A percentile compares a stretch with the other conserved stretches of the same genome.
phyloP scores from a whole-genome alignment of 352 stramenopile species.

The Globisporangium echinulatum region DNA sequence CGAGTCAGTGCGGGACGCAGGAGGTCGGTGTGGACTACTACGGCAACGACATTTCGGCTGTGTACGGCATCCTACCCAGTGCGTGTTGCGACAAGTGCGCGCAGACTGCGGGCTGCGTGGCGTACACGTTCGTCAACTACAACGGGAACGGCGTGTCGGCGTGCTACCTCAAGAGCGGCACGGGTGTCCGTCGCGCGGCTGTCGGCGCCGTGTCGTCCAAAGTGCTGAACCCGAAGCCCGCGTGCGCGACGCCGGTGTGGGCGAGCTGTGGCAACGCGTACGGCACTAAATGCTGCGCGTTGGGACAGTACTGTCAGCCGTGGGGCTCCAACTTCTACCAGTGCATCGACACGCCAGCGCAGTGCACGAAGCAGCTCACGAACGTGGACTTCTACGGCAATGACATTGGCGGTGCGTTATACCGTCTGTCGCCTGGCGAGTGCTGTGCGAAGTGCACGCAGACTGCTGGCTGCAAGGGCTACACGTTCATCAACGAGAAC shows the following conservation, averaged over 20 bases:
- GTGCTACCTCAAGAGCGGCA: slow-evolving; percentile 5
- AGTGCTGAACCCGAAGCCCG: slow-evolving; percentile 1
- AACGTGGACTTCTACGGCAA: slow-evolving; percentile 37
- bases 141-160: slow-evolving; percentile 8
- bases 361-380: slow-evolving; percentile 29
- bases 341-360: slow-evolving; percentile 22
- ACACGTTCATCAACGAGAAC: slow-evolving; percentile 37
- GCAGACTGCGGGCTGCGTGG: slow-evolving; percentile 5
- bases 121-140: slow-evolving; percentile 18
- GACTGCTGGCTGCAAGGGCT: slow-evolving; percentile 22
- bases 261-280: slow-evolving; percentile 15
- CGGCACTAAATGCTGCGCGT: slow-evolving; percentile 28
- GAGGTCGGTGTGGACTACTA: slow-evolving; percentile 8
- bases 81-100: slow-evolving; percentile 11
- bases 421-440: slow-evolving; percentile 17
- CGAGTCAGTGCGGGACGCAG: slow-evolving; percentile 2
- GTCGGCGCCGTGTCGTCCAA: neutral
- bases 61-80: slow-evolving; percentile 3
- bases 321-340: slow-evolving; percentile 41
- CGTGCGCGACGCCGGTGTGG: slow-evolving; percentile 15
- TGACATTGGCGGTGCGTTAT: slow-evolving; percentile 24
- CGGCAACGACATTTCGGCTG: slow-evolving; percentile 6
- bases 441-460: slow-evolving; percentile 24
- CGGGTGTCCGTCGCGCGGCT: neutral
- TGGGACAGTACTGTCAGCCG: slow-evolving; percentile 36